Evolutionary conservation across 495 filamentous ascomycete species (phyloP).

Genomic region (Neurospora sp.): DNA sequence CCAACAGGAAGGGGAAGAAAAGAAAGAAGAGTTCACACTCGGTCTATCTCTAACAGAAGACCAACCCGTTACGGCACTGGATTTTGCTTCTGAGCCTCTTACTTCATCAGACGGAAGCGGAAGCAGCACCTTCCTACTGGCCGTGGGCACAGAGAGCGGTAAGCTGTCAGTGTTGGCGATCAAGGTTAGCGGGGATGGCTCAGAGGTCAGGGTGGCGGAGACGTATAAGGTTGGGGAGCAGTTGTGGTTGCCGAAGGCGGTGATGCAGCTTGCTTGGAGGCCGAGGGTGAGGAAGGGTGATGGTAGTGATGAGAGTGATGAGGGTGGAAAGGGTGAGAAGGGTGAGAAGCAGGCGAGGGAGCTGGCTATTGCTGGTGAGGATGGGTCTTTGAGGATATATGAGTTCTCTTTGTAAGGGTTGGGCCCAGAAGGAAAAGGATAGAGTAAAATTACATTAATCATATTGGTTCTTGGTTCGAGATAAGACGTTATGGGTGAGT

Average conservation of each 20-base stretch:
- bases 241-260: constrained; percentile 56
- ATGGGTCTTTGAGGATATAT: constrained; percentile 70
- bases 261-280: constrained; percentile 70
- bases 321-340: not conserved
- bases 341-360: constrained; percentile 28
- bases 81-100: constrained; percentile 37
- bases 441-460: not conserved
- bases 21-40: constrained; percentile 21
- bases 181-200: constrained; percentile 18
- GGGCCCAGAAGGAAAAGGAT: not conserved
- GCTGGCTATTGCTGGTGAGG: constrained; percentile 74
- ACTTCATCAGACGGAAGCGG: constrained; percentile 9
- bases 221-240: constrained; percentile 33
- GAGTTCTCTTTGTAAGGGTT: constrained; percentile 28
- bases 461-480: not conserved
- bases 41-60: constrained; percentile 13
- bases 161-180: constrained; percentile 36
- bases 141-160: constrained; percentile 57
- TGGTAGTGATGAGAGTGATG: not conserved
- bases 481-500: not conserved
- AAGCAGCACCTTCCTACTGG: constrained; percentile 40
- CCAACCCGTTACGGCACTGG: constrained; percentile 66
- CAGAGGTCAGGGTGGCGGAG: constrained; percentile 33
- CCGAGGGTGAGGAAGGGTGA: constrained; percentile 30
- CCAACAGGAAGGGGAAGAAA: not conserved